A percentile compares a stretch with the other conserved stretches of the same genome.
These are phyloP conservation scores for Botrytis byssoidea DNA, from an alignment of 2,329 filamentous ascomycete species.

Conservation along the genomic window DNA sequence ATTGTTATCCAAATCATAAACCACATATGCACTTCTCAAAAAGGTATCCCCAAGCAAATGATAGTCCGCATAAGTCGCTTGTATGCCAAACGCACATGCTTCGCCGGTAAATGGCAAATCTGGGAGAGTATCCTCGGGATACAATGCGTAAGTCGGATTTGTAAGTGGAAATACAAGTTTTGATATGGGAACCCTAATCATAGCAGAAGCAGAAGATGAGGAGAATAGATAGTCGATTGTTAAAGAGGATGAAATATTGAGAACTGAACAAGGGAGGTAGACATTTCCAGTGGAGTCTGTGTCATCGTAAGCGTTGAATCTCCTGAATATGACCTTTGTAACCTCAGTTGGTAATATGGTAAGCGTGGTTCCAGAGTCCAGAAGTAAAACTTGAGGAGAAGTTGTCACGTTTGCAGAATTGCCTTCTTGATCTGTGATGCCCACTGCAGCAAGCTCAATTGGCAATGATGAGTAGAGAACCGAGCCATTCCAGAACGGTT, in stretches of 20 bases:
- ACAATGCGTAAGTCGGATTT: slow-evolving; percentile 18
- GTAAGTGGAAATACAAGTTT: slow-evolving; percentile 45
- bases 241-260: slow-evolving; percentile 37
- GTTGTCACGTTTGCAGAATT: slow-evolving; percentile 24
- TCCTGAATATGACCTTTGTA: slow-evolving; percentile 42
- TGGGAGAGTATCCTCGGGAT: slow-evolving; percentile 16
- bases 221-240: slow-evolving; percentile 50
- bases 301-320: slow-evolving; percentile 43
- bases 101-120: slow-evolving; percentile 35
- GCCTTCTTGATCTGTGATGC: slow-evolving; percentile 32
- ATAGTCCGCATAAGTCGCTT: slow-evolving; percentile 25
- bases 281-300: slow-evolving; percentile 21
- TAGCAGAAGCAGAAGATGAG: slow-evolving; percentile 41
- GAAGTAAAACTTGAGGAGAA: slow-evolving; percentile 48
- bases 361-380: slow-evolving; percentile 66
- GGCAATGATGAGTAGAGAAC: slow-evolving; percentile 26
- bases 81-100: slow-evolving; percentile 54
- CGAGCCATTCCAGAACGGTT: slow-evolving; percentile 25
- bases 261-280: slow-evolving; percentile 44
- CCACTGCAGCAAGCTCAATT: slow-evolving; percentile 32
- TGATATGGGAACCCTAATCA: slow-evolving; percentile 45
- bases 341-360: slow-evolving; percentile 60
- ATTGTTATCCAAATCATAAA: slow-evolving; percentile 52
- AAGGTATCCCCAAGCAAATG: slow-evolving; percentile 51
- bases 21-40: slow-evolving; percentile 53